Evolutionary conservation across 257 asterid genomes (phyloP).

Genomic region (Buddleja alternifolia): DNA sequence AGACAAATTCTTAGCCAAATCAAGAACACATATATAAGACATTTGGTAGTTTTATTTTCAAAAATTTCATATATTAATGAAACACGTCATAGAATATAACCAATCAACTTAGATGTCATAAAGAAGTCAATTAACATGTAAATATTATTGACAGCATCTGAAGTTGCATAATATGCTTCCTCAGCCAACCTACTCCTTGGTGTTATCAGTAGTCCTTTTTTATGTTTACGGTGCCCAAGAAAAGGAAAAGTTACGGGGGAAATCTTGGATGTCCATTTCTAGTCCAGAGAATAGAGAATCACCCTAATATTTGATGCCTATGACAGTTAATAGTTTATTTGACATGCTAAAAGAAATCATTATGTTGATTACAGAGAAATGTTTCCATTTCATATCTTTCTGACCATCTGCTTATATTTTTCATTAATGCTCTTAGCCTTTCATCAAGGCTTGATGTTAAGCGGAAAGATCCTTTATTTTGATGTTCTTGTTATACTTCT

Average conservation of each 20-base stretch:
- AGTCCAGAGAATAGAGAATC: background rate
- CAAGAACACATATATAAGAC: background rate
- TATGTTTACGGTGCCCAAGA: slow-evolving; percentile 1
- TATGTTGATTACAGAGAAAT: background rate
- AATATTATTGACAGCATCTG: background rate
- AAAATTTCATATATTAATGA: background rate
- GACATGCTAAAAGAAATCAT: background rate
- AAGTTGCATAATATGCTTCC: background rate
- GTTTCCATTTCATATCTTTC: slow-evolving; percentile 4
- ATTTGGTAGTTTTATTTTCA: background rate
- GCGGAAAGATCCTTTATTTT: background rate
- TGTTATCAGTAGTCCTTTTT: background rate
- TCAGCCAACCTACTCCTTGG: background rate
- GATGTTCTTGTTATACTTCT: background rate
- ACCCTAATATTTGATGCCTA: background rate
- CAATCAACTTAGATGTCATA: background rate
- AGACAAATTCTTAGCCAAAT: background rate
- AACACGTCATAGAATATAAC: background rate
- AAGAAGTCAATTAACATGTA: background rate
- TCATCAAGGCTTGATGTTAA: slow-evolving; percentile 7
- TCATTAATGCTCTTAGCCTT: slow-evolving; percentile 8
- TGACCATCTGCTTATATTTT: slow-evolving; percentile 6
- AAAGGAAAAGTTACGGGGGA: slow-evolving; percentile 8
- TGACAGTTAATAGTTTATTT: background rate
- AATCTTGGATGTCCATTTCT: slow-evolving; percentile 2